These are phyloP conservation scores for Golubevia sp. DNA, from an alignment of 1,284 basidiomycete species.

Conservation along the genomic window DNA sequence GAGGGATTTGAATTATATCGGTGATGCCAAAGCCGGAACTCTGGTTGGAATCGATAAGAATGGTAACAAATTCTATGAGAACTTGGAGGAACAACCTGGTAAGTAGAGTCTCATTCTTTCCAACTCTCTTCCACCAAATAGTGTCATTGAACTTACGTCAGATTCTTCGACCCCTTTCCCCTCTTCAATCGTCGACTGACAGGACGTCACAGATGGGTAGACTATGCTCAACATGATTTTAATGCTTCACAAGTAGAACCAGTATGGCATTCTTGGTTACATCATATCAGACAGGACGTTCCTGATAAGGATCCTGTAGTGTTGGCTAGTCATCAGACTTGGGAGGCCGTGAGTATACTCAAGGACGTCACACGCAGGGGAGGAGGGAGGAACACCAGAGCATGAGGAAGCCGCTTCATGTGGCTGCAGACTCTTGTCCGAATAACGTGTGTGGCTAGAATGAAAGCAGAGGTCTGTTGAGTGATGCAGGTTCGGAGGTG, in stretches of 20 bases:
- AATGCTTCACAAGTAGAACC: constrained; percentile 54
- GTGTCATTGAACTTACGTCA: too few species aligned
- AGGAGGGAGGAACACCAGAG: too few species aligned
- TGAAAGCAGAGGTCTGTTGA: too few species aligned
- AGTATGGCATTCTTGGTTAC: constrained; percentile 55
- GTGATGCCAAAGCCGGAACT: constrained; percentile 56
- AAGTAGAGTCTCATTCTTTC: not conserved
- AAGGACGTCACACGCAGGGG: too few species aligned
- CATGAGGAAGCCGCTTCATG: too few species aligned
- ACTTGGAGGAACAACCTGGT: constrained; percentile 32
- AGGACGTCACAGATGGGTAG: constrained; percentile 55
- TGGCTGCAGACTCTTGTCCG: too few species aligned
- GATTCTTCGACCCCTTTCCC: too few species aligned
- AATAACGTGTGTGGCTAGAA: too few species aligned
- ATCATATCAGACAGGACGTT: constrained; percentile 43
- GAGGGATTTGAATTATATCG: constrained; percentile 55
- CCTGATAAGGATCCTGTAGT: constrained; percentile 36
- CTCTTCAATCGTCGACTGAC: too few species aligned
- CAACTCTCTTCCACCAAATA: too few species aligned
- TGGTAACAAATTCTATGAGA: constrained; percentile 60
- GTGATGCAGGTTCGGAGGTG: too few species aligned
- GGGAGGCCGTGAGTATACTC: constrained; percentile 43
- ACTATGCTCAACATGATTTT: constrained; percentile 46
- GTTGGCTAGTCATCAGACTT: constrained; percentile 30
- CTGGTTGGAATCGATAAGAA: constrained; percentile 53